Conservation (phyloP, 352 stramenopile genomes). For the Phytopythium sindhum region DNA sequence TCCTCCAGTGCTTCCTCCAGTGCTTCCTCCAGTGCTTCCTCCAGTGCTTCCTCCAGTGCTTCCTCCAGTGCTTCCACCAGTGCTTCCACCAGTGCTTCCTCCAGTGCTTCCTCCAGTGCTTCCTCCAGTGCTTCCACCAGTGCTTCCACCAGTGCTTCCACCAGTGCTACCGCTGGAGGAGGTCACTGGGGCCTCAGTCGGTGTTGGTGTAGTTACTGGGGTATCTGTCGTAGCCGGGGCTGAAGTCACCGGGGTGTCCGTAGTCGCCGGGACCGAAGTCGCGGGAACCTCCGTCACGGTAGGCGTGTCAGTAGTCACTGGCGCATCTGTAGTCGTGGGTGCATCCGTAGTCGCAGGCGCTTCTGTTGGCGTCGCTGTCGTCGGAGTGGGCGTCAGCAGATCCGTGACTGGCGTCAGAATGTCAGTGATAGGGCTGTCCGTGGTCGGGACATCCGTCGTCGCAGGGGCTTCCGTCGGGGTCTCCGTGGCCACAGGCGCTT, state of each 20-base stretch:
- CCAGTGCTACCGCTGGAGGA: neutral
- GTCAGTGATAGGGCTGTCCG: constrained; percentile 8
- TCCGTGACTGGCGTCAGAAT: constrained; percentile 18
- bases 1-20: neutral
- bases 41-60: no score
- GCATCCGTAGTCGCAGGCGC: constrained; percentile 2
- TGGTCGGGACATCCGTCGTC: neutral
- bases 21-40: no score
- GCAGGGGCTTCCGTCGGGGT: constrained; percentile 5
- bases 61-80: neutral
- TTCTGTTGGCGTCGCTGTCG: constrained; percentile 6
- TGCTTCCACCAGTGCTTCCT: neutral
- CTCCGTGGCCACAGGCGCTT: neutral
- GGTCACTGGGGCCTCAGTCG: constrained; percentile 9
- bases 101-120: neutral
- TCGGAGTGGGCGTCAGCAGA: constrained; percentile 21
- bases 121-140: neutral
- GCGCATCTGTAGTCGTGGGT: constrained; percentile 9
- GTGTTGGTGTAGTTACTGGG: constrained; percentile 3
- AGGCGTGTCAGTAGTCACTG: constrained; percentile 13
- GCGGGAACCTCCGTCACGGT: constrained; percentile 9
- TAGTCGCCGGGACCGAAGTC: neutral
- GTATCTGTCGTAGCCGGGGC: constrained; percentile 11
- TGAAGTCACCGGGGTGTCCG: neutral
- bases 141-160: neutral